Conservation (phyloP, 2,329 filamentous ascomycete genomes). For the Penicillium sp. region DNA sequence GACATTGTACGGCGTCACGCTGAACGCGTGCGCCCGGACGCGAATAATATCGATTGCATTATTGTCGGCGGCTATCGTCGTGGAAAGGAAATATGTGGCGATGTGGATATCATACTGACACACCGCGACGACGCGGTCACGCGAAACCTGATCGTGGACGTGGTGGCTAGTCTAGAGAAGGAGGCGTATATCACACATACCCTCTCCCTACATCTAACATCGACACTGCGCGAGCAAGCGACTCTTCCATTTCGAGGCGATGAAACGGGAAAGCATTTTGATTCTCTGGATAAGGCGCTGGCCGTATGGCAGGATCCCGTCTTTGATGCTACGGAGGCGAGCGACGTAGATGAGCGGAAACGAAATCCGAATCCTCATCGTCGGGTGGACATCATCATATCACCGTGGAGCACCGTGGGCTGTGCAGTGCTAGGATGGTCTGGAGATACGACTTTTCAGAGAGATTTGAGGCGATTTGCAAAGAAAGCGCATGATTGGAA, state of each 20-base stretch:
- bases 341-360: slow-evolving; percentile 7
- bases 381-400: slow-evolving; percentile 87
- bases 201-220: slow-evolving; percentile 66
- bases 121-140: slow-evolving; percentile 72
- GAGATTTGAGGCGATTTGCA: slow-evolving; percentile 78
- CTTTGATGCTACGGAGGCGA: slow-evolving; percentile 30
- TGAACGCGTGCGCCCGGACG: slow-evolving; percentile 56
- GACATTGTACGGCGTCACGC: slow-evolving; percentile 65
- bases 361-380: slow-evolving; percentile 73
- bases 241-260: slow-evolving; percentile 55
- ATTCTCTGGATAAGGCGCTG: slow-evolving; percentile 85
- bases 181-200: slow-evolving; percentile 77
- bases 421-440: slow-evolving; percentile 88
- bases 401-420: slow-evolving; percentile 82
- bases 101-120: slow-evolving; percentile 82
- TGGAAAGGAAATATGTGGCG: slow-evolving; percentile 70
- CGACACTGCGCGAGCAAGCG: slow-evolving; percentile 69
- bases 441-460: slow-evolving; percentile 83
- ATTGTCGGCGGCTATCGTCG: slow-evolving; percentile 81
- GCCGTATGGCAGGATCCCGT: slow-evolving; percentile 83
- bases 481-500: slow-evolving; percentile 71
- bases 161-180: slow-evolving; percentile 69
- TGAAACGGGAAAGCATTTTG: slow-evolving; percentile 60
- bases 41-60: slow-evolving; percentile 54
- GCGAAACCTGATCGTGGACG: slow-evolving; percentile 64